A percentile compares a stretch with the other conserved stretches of the same genome.
These are phyloP conservation scores for Elongisporangium senticosum DNA, from an alignment of 352 stramenopile species.

Conservation along the genomic window DNA sequence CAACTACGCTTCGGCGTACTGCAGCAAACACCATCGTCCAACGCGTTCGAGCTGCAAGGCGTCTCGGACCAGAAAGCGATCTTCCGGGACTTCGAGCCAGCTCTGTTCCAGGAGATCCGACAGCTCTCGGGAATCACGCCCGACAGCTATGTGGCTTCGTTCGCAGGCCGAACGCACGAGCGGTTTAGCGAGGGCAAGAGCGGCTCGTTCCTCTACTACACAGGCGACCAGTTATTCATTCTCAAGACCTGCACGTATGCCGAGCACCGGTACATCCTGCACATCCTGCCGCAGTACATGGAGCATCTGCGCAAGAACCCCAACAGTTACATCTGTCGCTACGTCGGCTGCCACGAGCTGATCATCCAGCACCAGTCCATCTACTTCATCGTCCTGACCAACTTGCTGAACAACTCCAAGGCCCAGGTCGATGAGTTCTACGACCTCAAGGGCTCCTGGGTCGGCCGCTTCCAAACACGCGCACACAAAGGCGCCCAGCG, in stretches of 20 bases:
- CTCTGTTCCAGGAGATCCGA: slow-evolving; percentile 78
- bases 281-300: slow-evolving; percentile 87
- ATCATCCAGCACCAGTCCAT: slow-evolving; percentile 84
- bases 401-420: slow-evolving; percentile 82
- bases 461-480: slow-evolving; percentile 67
- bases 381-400: slow-evolving; percentile 85
- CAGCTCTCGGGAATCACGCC: slow-evolving; percentile 72
- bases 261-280: slow-evolving; percentile 79
- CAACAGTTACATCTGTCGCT: slow-evolving; percentile 85
- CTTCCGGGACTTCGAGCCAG: slow-evolving; percentile 82
- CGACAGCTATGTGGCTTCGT: slow-evolving; percentile 73
- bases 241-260: slow-evolving; percentile 84
- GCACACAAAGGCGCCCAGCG: slow-evolving; percentile 62
- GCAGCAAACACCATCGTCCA: slow-evolving; percentile 39
- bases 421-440: slow-evolving; percentile 87
- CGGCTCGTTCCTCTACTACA: slow-evolving; percentile 88
- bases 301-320: slow-evolving; percentile 71
- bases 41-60: slow-evolving; percentile 70
- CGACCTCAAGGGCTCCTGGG: slow-evolving; percentile 89
- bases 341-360: slow-evolving; percentile 85
- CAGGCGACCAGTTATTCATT: slow-evolving; percentile 84
- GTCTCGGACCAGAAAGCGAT: slow-evolving; percentile 58
- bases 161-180: slow-evolving; percentile 72
- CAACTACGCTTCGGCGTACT: slow-evolving; percentile 40
- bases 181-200: slow-evolving; percentile 89